Evolutionary conservation across 352 stramenopile species (phyloP).

Genomic region (Phytophthora pisi): DNA sequence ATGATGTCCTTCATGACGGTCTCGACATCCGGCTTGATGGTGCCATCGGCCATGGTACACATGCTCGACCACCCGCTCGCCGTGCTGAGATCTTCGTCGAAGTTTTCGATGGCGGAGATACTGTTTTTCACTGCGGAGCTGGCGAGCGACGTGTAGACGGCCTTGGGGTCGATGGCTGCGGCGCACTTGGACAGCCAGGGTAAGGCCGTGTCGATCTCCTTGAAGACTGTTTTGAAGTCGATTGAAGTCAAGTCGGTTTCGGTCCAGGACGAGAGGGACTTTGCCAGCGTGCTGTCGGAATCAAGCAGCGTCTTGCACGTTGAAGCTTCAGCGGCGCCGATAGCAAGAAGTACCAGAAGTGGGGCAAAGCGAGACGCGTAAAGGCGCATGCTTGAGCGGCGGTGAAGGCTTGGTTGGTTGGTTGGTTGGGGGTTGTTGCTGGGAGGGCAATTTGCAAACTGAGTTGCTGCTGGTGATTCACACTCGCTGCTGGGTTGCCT

Average conservation of each 20-base stretch:
- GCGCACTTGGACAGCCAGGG: constrained; percentile 56
- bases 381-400: constrained; percentile 1
- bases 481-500: neutral
- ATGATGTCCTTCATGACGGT: constrained; percentile 30
- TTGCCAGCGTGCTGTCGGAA: constrained; percentile 4
- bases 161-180: constrained; percentile 37
- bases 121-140: constrained; percentile 32
- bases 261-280: constrained; percentile 3
- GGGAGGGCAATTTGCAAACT: neutral
- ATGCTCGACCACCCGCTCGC: constrained; percentile 7
- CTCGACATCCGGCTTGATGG: constrained; percentile 41
- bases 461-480: neutral
- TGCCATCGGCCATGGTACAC: constrained; percentile 39
- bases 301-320: constrained; percentile 25
- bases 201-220: constrained; percentile 27
- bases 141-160: constrained; percentile 19
- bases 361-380: neutral
- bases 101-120: constrained; percentile 25
- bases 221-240: constrained; percentile 24
- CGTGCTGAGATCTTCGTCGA: constrained; percentile 6
- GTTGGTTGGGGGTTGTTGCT: neutral
- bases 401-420: neutral
- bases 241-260: constrained; percentile 9
- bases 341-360: constrained; percentile 1
- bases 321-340: constrained; percentile 2